Evolutionary conservation across 192 early-diverging fungal genomes (phyloP), one percentile per base, ranked within the genome.

Genomic region (Podila horticola): DNA sequence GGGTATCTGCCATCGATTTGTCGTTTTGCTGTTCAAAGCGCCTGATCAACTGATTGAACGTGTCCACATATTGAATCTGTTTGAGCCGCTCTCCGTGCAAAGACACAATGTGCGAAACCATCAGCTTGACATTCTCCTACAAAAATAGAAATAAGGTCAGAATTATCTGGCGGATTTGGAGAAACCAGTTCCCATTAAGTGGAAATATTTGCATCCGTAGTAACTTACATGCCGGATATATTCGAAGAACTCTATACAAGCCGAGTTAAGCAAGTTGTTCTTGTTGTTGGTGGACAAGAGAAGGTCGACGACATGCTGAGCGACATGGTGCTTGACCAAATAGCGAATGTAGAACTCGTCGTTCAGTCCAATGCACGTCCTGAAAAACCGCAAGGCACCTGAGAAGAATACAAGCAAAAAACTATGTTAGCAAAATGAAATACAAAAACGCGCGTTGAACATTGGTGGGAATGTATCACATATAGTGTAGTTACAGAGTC

Each of bases 181-280:
- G 34, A 59, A n/a, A 66, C 28, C 58, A 26, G 19, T 1, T 6
- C 34, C 11, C 0, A 10, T 10, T 36, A 36, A 7, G 11, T 36
- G 34, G 34, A 36, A 36, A 36, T 10, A 10, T 36, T 67, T 51
- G 4, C n/a, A 9, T 12, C 7, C 15, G 5, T 9, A 52, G 19
- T 13, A 28, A 72, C 68, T 60, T 85, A 93, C 93, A 58, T 79
- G 87, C 22, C 91, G 86, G 64, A 98, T 91, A 82, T 90, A 94
- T 28, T 93, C 93, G 71, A 98, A 93, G 50, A 98, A 84, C 64
- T 97, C 96, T 41, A 97, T 87, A 73, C 94, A 97, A 2, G 97
- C 93, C 8, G 96, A 97, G 65, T 96, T 94, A 20, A 96, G 69
- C 31, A 97, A 81, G 68, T 97, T 97, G 63, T 97, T 91, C 41